Percentiles rank a stretch among this genome's conserved stretches.
These are phyloP conservation scores for Tuber calosporum DNA, from an alignment of 495 filamentous ascomycete genomes.

Conservation along the genomic window DNA sequence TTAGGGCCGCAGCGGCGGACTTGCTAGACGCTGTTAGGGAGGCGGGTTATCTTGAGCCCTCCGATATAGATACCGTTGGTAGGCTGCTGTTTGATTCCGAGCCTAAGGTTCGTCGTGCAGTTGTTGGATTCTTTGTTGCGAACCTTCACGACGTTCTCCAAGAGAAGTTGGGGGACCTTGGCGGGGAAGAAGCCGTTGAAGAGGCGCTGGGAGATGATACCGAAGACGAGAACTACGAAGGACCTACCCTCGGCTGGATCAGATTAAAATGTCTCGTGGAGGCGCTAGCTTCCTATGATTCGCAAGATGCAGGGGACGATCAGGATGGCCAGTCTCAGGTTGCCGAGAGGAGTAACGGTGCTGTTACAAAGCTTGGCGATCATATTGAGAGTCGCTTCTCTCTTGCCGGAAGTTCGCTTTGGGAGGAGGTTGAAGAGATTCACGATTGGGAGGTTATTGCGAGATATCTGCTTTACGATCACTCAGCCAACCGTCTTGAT, in stretches of 20 bases:
- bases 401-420: slow-evolving; percentile 75
- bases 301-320: slow-evolving; percentile 45
- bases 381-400: slow-evolving; percentile 68
- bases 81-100: slow-evolving; percentile 82
- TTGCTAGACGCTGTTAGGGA: slow-evolving; percentile 74
- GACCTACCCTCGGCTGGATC: slow-evolving; percentile 74
- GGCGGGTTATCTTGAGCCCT: slow-evolving; percentile 77
- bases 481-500: slow-evolving; percentile 52
- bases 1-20: slow-evolving; percentile 70
- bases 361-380: slow-evolving; percentile 50
- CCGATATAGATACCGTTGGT: slow-evolving; percentile 79
- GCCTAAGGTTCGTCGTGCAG: slow-evolving; percentile 70
- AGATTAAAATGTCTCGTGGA: slow-evolving; percentile 84
- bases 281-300: slow-evolving; percentile 70
- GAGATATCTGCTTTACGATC: slow-evolving; percentile 86
- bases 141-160: slow-evolving; percentile 77
- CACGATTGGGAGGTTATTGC: slow-evolving; percentile 81
- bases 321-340: slow-evolving; percentile 45
- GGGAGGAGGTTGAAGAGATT: slow-evolving; percentile 69
- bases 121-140: slow-evolving; percentile 80
- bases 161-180: slow-evolving; percentile 71
- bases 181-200: slow-evolving; percentile 66
- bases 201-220: slow-evolving; percentile 56
- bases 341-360: slow-evolving; percentile 18
- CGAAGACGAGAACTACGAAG: slow-evolving; percentile 64